Percentiles rank a stretch among this genome's conserved stretches.
These are phyloP conservation scores for Paramecium tetraurelia DNA, from an alignment of 73 alveolate species.

Conservation along the genomic window DNA sequence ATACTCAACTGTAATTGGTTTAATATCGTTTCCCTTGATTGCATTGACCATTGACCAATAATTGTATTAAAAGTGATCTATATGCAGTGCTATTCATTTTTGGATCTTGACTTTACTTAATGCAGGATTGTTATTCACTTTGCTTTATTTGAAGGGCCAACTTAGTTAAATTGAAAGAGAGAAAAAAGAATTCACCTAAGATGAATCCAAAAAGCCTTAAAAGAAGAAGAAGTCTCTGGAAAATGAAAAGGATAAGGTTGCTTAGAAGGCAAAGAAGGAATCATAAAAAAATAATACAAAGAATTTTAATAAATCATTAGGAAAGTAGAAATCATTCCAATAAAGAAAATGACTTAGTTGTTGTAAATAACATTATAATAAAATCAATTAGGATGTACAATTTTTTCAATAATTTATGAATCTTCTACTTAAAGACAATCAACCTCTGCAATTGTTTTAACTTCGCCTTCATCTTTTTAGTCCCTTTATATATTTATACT, in stretches of 20 bases:
- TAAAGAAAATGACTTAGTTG: not conserved
- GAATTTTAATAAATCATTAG: not conserved
- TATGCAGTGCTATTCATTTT: conserved; percentile 2
- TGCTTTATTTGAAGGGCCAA: not conserved
- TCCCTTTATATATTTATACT: not conserved
- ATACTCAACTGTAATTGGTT: not conserved
- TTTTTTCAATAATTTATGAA: not conserved
- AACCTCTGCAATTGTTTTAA: not conserved
- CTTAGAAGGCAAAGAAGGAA: not conserved
- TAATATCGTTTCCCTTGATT: not conserved
- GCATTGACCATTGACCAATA: conserved; percentile 11
- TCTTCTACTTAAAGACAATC: not conserved
- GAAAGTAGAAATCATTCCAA: not conserved
- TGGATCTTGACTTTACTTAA: conserved; percentile 1
- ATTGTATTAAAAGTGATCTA: not conserved
- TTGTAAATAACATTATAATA: not conserved
- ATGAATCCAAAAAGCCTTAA: not conserved
- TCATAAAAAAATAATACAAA: not conserved
- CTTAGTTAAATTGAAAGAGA: not conserved
- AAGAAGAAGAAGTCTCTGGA: not conserved
- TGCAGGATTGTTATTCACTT: conserved; percentile 1
- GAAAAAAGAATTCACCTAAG: not conserved
- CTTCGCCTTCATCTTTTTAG: not conserved
- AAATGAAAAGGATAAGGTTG: not conserved
- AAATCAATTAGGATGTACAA: not conserved